A percentile compares a stretch with the other conserved stretches of the same genome.
Evolutionary conservation across 306 rosid genomes (phyloP).

Genomic region (Nissolia schottii): DNA sequence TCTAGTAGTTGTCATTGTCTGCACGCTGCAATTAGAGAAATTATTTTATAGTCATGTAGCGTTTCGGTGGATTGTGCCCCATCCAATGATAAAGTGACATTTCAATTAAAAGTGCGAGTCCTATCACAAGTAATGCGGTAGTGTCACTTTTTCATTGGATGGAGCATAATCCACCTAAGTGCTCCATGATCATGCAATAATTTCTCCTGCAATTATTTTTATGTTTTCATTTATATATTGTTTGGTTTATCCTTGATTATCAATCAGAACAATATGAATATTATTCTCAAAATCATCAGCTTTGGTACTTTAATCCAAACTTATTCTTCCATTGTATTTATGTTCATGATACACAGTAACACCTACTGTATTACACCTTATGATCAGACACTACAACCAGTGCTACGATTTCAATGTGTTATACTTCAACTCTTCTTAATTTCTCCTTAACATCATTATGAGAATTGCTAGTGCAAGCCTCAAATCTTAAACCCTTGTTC

Average conservation of each 20-base stretch:
- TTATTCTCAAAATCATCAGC: not conserved
- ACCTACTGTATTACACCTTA: not conserved
- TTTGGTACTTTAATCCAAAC: not conserved
- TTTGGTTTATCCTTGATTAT: not conserved
- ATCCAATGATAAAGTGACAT: too few species aligned
- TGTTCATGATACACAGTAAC: not conserved
- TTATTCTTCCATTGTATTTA: constrained; percentile 4
- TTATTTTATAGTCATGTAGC: too few species aligned
- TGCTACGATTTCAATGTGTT: not conserved
- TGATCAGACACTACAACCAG: not conserved
- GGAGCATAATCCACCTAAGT: too few species aligned
- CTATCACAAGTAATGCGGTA: too few species aligned
- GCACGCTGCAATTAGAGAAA: not conserved
- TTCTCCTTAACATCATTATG: not conserved
- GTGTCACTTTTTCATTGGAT: too few species aligned
- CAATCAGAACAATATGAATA: not conserved
- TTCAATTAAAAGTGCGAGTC: too few species aligned
- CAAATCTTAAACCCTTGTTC: not conserved
- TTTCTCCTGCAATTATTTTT: not conserved
- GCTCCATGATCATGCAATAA: too few species aligned
- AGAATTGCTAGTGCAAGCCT: not conserved
- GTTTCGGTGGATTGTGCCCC: too few species aligned
- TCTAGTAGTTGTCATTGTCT: not conserved
- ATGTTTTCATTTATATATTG: not conserved
- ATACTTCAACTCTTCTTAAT: not conserved